Conservation (phyloP, 768 basidiomycete genomes). For the Calocybe indica region DNA sequence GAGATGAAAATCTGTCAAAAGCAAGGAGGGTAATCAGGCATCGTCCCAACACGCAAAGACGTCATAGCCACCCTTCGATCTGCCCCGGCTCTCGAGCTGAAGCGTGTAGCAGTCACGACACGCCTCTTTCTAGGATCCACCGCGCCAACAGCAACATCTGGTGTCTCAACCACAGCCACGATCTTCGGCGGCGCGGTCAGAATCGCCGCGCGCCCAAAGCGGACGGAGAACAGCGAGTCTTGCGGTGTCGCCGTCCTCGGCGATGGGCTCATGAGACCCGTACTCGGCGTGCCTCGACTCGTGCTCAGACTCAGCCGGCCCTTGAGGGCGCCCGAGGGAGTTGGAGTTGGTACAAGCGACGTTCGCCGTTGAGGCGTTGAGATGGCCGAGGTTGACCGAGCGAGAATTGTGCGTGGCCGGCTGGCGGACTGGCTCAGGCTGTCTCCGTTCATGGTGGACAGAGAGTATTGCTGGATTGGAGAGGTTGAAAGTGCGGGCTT, state of each 20-base stretch:
- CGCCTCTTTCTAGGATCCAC: constrained; percentile 80
- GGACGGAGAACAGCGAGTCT: constrained; percentile 30
- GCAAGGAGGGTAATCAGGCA: neutral
- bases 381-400: constrained; percentile 46
- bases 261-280: constrained; percentile 34
- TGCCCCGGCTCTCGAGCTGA: constrained; percentile 78
- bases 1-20: constrained; percentile 69
- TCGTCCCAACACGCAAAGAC: neutral
- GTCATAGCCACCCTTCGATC: constrained; percentile 62
- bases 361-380: constrained; percentile 36
- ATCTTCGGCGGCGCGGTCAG: constrained; percentile 81
- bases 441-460: constrained; percentile 15
- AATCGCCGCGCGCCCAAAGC: constrained; percentile 67
- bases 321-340: constrained; percentile 15
- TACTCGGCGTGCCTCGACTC: constrained; percentile 36
- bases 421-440: constrained; percentile 19
- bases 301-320: constrained; percentile 34
- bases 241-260: constrained; percentile 37
- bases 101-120: constrained; percentile 83
- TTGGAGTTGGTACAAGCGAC: constrained; percentile 18
- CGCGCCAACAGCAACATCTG: constrained; percentile 85
- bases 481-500: constrained; percentile 11
- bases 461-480: constrained; percentile 11
- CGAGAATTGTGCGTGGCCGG: constrained; percentile 43
- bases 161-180: constrained; percentile 78